Evolutionary conservation across 192 early-diverging fungal species (phyloP).

Genomic region (Coemansia sp.): DNA sequence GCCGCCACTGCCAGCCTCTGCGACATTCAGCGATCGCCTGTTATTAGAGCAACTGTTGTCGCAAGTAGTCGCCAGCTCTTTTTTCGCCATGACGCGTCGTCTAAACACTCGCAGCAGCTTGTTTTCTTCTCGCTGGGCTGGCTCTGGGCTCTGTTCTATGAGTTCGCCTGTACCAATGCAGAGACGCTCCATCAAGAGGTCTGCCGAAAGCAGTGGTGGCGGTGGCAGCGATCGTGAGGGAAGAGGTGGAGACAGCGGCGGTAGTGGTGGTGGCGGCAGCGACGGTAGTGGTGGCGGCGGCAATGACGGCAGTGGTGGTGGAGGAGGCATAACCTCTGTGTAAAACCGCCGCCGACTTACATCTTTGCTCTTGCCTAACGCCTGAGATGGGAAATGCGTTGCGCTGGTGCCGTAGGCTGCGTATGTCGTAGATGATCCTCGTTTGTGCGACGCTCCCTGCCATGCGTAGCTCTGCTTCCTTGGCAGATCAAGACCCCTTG

Average conservation of each 20-base stretch:
- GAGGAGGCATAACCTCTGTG: slow-evolving; percentile 7
- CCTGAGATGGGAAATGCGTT: not conserved
- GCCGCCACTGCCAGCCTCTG: not conserved
- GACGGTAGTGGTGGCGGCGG: too few relatives aligned
- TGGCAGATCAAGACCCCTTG: not conserved
- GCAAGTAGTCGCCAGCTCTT: not conserved
- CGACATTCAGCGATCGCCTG: not conserved
- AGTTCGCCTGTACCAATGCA: not conserved
- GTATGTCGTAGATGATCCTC: not conserved
- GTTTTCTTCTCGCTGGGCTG: not conserved
- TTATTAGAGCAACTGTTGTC: not conserved
- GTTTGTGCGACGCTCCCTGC: not conserved
- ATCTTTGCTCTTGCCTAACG: not conserved
- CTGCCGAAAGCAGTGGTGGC: not conserved
- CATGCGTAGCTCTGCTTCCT: not conserved
- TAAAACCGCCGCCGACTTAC: slow-evolving; percentile 4
- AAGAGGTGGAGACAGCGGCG: not conserved
- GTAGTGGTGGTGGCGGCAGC: too few relatives aligned
- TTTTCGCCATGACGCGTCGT: not conserved
- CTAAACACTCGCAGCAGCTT: not conserved
- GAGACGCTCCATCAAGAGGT: not conserved
- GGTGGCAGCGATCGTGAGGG: not conserved
- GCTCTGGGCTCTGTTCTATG: not conserved
- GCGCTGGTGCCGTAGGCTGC: not conserved
- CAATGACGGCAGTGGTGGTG: too few relatives aligned